A percentile compares a stretch with the other conserved stretches of the same genome.
Conservation (phyloP, 1,284 basidiomycete genomes). For the Pseudozyma sp. region DNA sequence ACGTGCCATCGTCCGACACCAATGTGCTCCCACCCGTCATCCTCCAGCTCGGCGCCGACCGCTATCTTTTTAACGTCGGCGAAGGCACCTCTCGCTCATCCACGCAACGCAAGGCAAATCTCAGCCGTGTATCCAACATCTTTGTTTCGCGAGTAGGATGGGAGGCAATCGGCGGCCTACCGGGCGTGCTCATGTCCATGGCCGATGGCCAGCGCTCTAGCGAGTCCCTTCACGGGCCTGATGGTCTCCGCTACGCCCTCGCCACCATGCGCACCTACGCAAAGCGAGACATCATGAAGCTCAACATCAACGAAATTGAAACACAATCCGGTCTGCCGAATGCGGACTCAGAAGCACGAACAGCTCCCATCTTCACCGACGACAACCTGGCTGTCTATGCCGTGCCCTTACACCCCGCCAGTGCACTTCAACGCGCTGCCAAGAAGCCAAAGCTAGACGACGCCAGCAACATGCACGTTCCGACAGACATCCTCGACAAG, state of each 20-base stretch:
- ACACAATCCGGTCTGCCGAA: background rate
- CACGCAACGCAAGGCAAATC: constrained; percentile 76
- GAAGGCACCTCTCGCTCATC: constrained; percentile 83
- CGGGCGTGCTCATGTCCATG: constrained; percentile 84
- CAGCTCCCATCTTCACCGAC: constrained; percentile 74
- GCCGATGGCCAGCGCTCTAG: constrained; percentile 77
- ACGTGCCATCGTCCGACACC: constrained; percentile 70
- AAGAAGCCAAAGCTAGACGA: constrained; percentile 36
- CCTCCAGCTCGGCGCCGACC: constrained; percentile 78
- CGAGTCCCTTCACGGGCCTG: constrained; percentile 79
- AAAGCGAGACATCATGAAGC: constrained; percentile 53
- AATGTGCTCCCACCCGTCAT: constrained; percentile 83
- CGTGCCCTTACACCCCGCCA: constrained; percentile 72
- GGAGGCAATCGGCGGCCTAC: constrained; percentile 70
- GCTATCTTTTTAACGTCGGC: constrained; percentile 87
- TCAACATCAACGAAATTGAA: constrained; percentile 35
- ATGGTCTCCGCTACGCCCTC: constrained; percentile 77
- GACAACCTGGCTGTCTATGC: constrained; percentile 76
- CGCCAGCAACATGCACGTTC: background rate
- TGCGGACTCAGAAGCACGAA: constrained; percentile 26
- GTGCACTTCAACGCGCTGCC: constrained; percentile 3
- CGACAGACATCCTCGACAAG: constrained; percentile 15
- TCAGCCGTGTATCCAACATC: constrained; percentile 77
- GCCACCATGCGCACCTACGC: constrained; percentile 73
- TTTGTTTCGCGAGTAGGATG: constrained; percentile 79